phyloP scores from a whole-genome alignment of 345 rosid species.

The Gossypium ekmanianum region DNA sequence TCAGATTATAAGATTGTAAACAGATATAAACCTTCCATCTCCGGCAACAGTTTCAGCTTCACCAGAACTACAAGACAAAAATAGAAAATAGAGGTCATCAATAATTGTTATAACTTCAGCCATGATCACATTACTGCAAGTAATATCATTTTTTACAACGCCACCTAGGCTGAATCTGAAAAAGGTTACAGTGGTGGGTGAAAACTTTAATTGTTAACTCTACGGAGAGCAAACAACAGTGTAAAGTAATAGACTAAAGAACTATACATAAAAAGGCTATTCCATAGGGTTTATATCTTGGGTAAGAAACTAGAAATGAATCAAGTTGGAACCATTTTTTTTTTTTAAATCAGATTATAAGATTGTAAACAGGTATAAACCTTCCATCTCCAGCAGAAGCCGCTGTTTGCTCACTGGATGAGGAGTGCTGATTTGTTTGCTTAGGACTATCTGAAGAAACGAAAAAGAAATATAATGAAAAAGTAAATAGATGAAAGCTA shows the following conservation, averaged over 20 bases:
- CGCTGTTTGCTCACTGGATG: background rate
- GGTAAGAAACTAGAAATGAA: background rate
- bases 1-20: conserved; percentile 1
- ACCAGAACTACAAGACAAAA: conserved; percentile 41
- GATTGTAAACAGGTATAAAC: conserved; percentile 35
- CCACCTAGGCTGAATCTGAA: background rate
- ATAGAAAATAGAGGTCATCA: background rate
- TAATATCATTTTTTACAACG: background rate
- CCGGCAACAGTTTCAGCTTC: conserved; percentile 55
- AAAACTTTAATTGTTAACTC: background rate
- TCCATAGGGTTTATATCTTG: background rate
- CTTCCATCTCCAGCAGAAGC: conserved; percentile 46
- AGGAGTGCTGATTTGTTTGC: background rate
- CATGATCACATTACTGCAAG: background rate
- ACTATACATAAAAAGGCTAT: background rate
- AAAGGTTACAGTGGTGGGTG: background rate
- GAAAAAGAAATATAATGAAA: background rate
- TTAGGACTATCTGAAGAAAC: conserved; percentile 11
- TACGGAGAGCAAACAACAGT: background rate
- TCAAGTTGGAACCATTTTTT: background rate
- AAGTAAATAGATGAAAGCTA: conserved; percentile 6
- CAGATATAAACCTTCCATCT: conserved; percentile 58
- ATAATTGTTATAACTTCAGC: conserved; percentile 9
- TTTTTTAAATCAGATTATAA: background rate
- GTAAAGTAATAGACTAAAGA: background rate